Percentiles rank a stretch among this genome's conserved stretches.
Evolutionary conservation across 306 rosid species (phyloP).

Genomic region (Dalbergia cochinchinensis): DNA sequence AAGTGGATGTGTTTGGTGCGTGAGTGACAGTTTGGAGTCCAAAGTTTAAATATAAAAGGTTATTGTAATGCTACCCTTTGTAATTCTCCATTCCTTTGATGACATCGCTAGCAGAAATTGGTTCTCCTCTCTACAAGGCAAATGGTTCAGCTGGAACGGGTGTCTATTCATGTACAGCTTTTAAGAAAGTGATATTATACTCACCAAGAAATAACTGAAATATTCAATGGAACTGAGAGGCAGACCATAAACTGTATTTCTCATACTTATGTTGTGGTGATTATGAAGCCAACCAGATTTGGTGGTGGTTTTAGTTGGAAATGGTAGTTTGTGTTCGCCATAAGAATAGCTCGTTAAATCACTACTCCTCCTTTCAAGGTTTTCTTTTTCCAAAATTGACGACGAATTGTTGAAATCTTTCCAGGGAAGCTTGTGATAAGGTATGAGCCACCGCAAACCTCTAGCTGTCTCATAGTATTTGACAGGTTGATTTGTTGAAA

Average conservation of each 20-base stretch:
- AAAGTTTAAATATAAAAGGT: slow-evolving; percentile 33
- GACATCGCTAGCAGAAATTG: slow-evolving; percentile 61
- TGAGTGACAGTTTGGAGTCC: slow-evolving; percentile 14
- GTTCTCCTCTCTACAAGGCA: slow-evolving; percentile 76
- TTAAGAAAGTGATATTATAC: slow-evolving; percentile 36
- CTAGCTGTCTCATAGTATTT: slow-evolving; percentile 67
- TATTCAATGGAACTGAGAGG: slow-evolving; percentile 67
- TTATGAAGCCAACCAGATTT: slow-evolving; percentile 48
- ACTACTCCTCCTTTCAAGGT: slow-evolving; percentile 26
- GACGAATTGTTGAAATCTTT: slow-evolving; percentile 40
- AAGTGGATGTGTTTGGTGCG: slow-evolving; percentile 18
- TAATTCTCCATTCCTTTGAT: slow-evolving; percentile 58
- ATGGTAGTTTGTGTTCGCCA: slow-evolving; percentile 25
- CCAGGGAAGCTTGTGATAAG: slow-evolving; percentile 76
- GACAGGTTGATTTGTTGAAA: slow-evolving; percentile 54
- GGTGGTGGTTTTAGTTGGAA: slow-evolving; percentile 38
- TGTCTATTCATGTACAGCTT: slow-evolving; percentile 17
- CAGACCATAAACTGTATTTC: slow-evolving; percentile 57
- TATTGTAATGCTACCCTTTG: slow-evolving; percentile 56
- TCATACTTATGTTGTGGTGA: slow-evolving; percentile 45
- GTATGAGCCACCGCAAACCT: slow-evolving; percentile 76
- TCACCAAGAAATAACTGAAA: slow-evolving; percentile 71
- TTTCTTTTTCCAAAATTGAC: slow-evolving; percentile 42
- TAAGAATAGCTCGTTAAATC: slow-evolving; percentile 38
- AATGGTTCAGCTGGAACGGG: slow-evolving; percentile 35